Evolutionary conservation across 2,329 filamentous ascomycete genomes (phyloP).

Genomic region (Ascosphaera pollenicola): DNA sequence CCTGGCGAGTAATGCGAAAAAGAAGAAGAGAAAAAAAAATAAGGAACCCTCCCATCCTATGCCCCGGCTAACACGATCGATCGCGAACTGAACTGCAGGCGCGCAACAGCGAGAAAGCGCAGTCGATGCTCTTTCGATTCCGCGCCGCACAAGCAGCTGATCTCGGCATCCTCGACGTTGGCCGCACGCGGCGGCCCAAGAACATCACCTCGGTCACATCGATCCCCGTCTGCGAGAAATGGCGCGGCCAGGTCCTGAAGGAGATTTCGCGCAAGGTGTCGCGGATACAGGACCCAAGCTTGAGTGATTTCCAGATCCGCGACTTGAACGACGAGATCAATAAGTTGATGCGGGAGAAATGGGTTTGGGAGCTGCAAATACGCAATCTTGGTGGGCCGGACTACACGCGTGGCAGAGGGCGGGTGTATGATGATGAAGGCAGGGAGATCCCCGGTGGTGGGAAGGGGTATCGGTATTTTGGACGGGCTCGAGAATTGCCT

Average conservation of each 20-base stretch:
- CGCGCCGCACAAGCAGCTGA: constrained; percentile 92
- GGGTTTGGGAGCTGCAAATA: constrained; percentile 97
- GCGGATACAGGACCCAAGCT: constrained; percentile 71
- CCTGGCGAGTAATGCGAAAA: neutral
- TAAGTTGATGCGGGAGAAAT: constrained; percentile 95
- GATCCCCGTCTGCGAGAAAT: constrained; percentile 83
- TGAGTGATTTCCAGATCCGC: constrained; percentile 94
- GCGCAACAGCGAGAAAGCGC: constrained; percentile 94
- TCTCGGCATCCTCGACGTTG: constrained; percentile 84
- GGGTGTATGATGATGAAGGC: constrained; percentile 52
- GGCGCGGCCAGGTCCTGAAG: constrained; percentile 92
- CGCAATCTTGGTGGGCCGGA: constrained; percentile 90
- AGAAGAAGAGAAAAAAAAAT: too few relatives aligned
- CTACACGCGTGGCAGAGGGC: constrained; percentile 60
- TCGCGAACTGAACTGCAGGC: too few relatives aligned
- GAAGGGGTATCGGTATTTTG: constrained; percentile 89
- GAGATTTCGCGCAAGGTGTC: constrained; percentile 94
- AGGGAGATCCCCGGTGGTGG: constrained; percentile 49
- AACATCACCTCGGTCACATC: constrained; percentile 68
- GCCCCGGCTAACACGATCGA: too few relatives aligned
- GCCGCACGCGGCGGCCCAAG: constrained; percentile 73
- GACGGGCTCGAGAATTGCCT: constrained; percentile 67
- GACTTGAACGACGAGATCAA: constrained; percentile 99
- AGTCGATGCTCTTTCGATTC: constrained; percentile 99
- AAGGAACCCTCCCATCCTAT: too few relatives aligned